Conservation (phyloP, 2,329 filamentous ascomycete species). For the Penicillium sp. region DNA sequence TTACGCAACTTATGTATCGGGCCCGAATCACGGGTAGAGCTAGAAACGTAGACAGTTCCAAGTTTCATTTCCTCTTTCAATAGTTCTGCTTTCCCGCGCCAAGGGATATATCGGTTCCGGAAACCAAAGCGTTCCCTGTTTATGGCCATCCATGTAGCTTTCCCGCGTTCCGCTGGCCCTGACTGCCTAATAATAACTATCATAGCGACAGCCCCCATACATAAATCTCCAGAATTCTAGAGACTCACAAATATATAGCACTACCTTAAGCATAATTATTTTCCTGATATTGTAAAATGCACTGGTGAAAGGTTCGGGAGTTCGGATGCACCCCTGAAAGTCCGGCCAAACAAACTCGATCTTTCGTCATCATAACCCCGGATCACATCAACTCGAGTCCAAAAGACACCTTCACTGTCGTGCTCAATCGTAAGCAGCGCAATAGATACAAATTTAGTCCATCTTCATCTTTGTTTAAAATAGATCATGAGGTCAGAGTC, state of each 20-base stretch:
- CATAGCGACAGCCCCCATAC: too few species aligned
- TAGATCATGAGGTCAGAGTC: not conserved
- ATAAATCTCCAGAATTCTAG: not conserved
- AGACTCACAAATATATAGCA: not conserved
- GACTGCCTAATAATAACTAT: too few species aligned
- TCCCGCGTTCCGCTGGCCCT: too few species aligned
- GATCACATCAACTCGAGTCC: conserved; percentile 23
- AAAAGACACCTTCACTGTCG: conserved; percentile 9
- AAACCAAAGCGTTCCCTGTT: too few species aligned
- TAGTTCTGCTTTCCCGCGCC: too few species aligned
- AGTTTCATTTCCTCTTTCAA: too few species aligned
- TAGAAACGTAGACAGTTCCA: too few species aligned
- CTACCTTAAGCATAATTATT: not conserved
- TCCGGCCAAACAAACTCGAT: conserved; percentile 1
- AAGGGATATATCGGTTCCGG: too few species aligned
- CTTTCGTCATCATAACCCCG: conserved; percentile 22
- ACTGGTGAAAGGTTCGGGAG: not conserved
- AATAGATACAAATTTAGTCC: too few species aligned
- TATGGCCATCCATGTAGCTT: too few species aligned
- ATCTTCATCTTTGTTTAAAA: not conserved
- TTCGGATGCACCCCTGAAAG: not conserved
- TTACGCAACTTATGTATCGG: too few species aligned
- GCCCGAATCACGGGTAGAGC: too few species aligned
- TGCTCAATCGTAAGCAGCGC: not conserved
- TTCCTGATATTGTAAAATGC: not conserved